Base-by-base conservation (phyloP, 352 stramenopile species). In the Phytopythium litorale region DNA sequence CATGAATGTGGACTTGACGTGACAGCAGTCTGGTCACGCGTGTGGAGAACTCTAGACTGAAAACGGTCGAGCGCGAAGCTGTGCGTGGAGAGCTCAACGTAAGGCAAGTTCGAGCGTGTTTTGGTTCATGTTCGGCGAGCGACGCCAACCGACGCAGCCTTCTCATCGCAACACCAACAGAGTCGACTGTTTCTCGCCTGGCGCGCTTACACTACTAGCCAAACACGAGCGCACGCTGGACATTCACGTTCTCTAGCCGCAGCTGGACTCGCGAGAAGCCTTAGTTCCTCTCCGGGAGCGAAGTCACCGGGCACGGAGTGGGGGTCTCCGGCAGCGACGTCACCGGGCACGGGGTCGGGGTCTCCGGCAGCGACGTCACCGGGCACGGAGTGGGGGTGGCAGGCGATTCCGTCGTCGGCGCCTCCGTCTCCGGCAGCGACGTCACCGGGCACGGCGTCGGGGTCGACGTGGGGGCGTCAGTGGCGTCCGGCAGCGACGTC, bases 281-380 rank as follows among this genome's bases (percentile, higher is more conserved):
- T 50, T 50, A 50, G 15, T 46, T 46, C 13, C 13, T n/a, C 43
- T 50, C 43, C 5, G 43, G 43, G 16, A 25, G 21, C 7, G 43
- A 50, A 3, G 43, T 50, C 43, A 50, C 43, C 43, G 43, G 43
- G 11, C 43, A 50, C 19, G 43, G 43, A 0, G 43, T 50, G 0
- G 43, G 43, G 16, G 43, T 50, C 43, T 51, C 45, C 0, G 45
- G 45, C 21, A 51, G 45, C 21, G 45, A 51, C 7, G 45, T 51
- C 21, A 51, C 45, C 1, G 45, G 45, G 12, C 45, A 51, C 7
- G 45, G 45, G 0, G 45, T 51, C 0, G 45, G 45, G 6, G 45
- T 63, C 19, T 63, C 58, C 21, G 48, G 58, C 18, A 63, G 58
- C 18, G 58, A 63, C 16, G 58, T 63, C 16, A 63, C 48, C 21